A percentile compares a stretch with the other conserved stretches of the same genome.
Evolutionary conservation across 768 basidiomycete species (phyloP).

Genomic region (Clitopilus hobsonii): DNA sequence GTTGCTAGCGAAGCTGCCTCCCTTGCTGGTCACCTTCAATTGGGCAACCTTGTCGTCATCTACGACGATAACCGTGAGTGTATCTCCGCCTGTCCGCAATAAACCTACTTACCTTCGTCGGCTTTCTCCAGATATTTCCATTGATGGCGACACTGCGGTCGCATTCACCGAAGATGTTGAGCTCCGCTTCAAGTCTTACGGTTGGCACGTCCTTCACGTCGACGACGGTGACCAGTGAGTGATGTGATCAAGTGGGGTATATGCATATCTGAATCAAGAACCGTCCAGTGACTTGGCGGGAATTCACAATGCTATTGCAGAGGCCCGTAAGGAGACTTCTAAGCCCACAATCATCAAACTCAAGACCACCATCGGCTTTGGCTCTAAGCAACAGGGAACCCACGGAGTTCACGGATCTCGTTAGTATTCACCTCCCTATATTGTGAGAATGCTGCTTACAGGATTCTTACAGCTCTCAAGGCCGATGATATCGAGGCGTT

Average conservation of each 20-base stretch:
- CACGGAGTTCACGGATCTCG: conserved; percentile 94
- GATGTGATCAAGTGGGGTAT: background rate
- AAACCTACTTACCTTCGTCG: conserved; percentile 6
- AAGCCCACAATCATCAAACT: conserved; percentile 88
- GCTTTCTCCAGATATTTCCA: conserved; percentile 86
- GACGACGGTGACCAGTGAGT: conserved; percentile 72
- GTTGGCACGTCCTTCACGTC: conserved; percentile 90
- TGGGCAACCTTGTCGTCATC: conserved; percentile 89
- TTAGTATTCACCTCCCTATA: conserved; percentile 34
- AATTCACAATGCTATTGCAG: conserved; percentile 75
- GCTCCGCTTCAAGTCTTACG: conserved; percentile 85
- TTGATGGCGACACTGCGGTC: conserved; percentile 88
- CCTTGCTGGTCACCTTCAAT: conserved; percentile 88
- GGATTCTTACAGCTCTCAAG: conserved; percentile 64
- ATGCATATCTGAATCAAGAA: background rate
- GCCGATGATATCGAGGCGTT: conserved; percentile 81
- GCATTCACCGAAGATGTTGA: conserved; percentile 95
- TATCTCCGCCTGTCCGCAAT: background rate
- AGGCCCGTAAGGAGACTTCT: conserved; percentile 67
- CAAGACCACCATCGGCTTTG: conserved; percentile 89
- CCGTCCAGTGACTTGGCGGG: conserved; percentile 62
- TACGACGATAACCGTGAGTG: conserved; percentile 93
- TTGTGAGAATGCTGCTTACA: background rate
- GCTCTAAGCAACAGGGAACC: conserved; percentile 89
- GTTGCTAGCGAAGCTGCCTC: conserved; percentile 90